phyloP scores from a whole-genome alignment of 441 rosid genomes.

The Corymbia calophylla region DNA sequence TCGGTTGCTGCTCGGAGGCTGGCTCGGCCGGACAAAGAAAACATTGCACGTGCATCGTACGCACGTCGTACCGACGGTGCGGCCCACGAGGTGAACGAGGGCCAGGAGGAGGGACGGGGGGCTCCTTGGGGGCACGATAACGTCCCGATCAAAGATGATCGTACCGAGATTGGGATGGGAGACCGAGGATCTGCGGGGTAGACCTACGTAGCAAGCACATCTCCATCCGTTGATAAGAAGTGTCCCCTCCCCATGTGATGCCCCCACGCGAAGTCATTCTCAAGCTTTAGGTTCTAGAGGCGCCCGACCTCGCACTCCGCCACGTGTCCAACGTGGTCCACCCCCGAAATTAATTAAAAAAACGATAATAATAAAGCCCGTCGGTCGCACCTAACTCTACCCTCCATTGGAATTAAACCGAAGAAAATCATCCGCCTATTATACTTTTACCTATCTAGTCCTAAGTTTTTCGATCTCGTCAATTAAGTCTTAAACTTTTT shows the following conservation, averaged over 20 bases:
- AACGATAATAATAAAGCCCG: not conserved
- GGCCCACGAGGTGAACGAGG: not conserved
- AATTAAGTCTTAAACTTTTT: too few species aligned
- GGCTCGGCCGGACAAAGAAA: not conserved
- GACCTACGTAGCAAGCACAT: not conserved
- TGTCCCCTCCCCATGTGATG: not conserved
- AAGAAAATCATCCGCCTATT: too few species aligned
- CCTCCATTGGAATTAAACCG: not conserved
- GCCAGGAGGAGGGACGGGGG: rapidly evolving
- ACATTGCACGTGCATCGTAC: not conserved
- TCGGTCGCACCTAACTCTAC: not conserved
- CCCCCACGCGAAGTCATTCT: not conserved
- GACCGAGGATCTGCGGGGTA: not conserved
- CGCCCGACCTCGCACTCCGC: not conserved
- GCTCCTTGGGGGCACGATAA: not conserved
- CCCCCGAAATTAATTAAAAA: not conserved
- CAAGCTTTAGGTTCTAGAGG: not conserved
- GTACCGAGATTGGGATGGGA: not conserved
- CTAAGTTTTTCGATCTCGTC: too few species aligned
- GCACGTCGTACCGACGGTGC: not conserved
- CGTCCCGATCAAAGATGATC: not conserved
- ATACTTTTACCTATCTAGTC: too few species aligned
- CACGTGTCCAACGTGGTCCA: not conserved
- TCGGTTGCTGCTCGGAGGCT: not conserved
- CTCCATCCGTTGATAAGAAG: not conserved